Conservation (phyloP, 331 rosid species). For the Rhamnella rubrinervis region DNA sequence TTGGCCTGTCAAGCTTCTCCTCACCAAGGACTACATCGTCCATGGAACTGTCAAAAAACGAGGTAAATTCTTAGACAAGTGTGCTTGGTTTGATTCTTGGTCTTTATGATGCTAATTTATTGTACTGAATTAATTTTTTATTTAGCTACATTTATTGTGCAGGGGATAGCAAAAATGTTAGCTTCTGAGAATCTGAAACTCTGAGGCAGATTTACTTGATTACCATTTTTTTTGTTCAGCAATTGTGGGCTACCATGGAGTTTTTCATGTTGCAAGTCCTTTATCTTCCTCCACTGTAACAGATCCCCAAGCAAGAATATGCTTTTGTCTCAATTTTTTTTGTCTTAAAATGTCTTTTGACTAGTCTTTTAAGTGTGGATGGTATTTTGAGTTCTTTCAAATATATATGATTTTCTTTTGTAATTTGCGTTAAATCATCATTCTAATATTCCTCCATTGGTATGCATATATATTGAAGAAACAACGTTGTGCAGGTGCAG, state of each 20-base stretch:
- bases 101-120: no score
- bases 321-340: neutral
- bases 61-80: neutral
- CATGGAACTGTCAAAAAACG: constrained; percentile 42
- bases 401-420: no score
- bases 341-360: neutral
- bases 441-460: no score
- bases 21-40: constrained; percentile 28
- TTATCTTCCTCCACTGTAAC: neutral
- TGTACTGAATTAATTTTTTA: neutral
- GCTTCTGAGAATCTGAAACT: constrained; percentile 17
- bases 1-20: constrained; percentile 36
- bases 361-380: neutral
- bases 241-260: constrained; percentile 9
- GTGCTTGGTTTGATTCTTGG: no score
- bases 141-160: neutral
- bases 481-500: constrained; percentile 34
- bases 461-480: no score
- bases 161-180: constrained; percentile 1
- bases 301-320: constrained; percentile 12
- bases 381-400: no score
- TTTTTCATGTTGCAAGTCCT: constrained; percentile 22
- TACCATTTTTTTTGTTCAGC: constrained; percentile 9
- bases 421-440: no score
- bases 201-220: constrained; percentile 18